Percentiles rank a stretch among this genome's conserved stretches.
Evolutionary conservation across 2,329 filamentous ascomycete species (phyloP).

Genomic region (Colletotrichum sp.): DNA sequence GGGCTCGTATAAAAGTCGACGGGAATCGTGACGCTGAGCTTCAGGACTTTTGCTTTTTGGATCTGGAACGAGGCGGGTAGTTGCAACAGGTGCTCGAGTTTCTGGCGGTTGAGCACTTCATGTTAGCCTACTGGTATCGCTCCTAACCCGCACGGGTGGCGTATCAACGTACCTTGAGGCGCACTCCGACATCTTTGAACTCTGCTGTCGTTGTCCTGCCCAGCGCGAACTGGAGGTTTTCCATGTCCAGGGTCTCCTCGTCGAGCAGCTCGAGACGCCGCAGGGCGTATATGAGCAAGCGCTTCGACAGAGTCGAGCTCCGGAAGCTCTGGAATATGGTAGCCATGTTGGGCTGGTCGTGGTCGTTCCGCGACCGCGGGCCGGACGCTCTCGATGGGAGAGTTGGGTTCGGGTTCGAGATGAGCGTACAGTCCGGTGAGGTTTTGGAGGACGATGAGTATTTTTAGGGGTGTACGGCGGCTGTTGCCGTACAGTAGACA

Average conservation of each 20-base stretch:
- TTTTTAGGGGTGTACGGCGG: background rate
- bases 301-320: slow-evolving; percentile 82
- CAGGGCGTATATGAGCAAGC: slow-evolving; percentile 84
- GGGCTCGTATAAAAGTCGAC: slow-evolving; percentile 87
- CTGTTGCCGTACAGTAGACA: background rate
- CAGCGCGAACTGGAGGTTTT: slow-evolving; percentile 82
- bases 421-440: background rate
- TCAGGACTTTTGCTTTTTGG: slow-evolving; percentile 74
- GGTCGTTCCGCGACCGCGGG: background rate
- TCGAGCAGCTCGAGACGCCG: slow-evolving; percentile 86
- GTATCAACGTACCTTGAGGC: slow-evolving; percentile 60
- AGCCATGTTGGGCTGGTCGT: slow-evolving; percentile 61
- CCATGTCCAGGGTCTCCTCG: slow-evolving; percentile 82
- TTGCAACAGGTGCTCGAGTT: slow-evolving; percentile 76
- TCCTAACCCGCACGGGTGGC: background rate
- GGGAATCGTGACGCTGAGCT: slow-evolving; percentile 82
- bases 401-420: background rate
- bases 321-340: slow-evolving; percentile 71
- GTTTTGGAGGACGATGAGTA: background rate
- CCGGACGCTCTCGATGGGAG: background rate
- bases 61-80: slow-evolving; percentile 76
- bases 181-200: slow-evolving; percentile 84
- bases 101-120: slow-evolving; percentile 55
- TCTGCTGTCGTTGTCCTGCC: slow-evolving; percentile 85
- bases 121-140: background rate